Percentiles rank a stretch among this genome's conserved stretches.
phyloP scores from a whole-genome alignment of 2,329 filamentous ascomycete genomes.

The Botrytis fragariae region DNA sequence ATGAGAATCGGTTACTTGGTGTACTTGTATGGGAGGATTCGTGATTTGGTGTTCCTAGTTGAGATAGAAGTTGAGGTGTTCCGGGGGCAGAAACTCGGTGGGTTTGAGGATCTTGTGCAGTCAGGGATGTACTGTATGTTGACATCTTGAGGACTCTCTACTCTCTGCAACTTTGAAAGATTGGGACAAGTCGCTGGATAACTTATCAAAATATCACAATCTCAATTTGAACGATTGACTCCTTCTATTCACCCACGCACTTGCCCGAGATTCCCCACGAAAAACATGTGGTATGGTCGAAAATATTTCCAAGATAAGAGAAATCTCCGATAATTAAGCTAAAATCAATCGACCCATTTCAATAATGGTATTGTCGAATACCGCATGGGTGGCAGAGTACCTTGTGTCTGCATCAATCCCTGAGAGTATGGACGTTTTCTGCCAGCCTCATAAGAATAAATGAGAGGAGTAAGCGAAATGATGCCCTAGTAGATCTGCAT shows the following conservation, averaged over 20 bases:
- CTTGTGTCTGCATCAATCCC: conserved; percentile 5
- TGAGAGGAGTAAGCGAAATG: not conserved
- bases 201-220: not conserved
- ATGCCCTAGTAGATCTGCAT: conserved; percentile 5
- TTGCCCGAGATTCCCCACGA: not conserved
- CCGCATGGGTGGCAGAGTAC: conserved; percentile 1
- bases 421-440: not conserved
- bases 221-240: not conserved
- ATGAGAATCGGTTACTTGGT: conserved; percentile 12
- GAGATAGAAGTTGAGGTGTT: conserved; percentile 11
- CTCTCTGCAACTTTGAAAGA: not conserved
- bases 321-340: not conserved
- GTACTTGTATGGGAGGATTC: conserved; percentile 1
- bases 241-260: not conserved
- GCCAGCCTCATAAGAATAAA: not conserved
- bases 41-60: conserved; percentile 14
- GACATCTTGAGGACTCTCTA: conserved; percentile 4
- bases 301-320: conserved; percentile 13
- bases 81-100: not conserved
- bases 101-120: conserved; percentile 1
- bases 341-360: not conserved
- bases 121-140: conserved; percentile 8
- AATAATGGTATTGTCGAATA: not conserved
- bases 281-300: not conserved
- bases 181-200: not conserved